phyloP scores from a whole-genome alignment of 352 stramenopile species.

The Pythium aristosporum region DNA sequence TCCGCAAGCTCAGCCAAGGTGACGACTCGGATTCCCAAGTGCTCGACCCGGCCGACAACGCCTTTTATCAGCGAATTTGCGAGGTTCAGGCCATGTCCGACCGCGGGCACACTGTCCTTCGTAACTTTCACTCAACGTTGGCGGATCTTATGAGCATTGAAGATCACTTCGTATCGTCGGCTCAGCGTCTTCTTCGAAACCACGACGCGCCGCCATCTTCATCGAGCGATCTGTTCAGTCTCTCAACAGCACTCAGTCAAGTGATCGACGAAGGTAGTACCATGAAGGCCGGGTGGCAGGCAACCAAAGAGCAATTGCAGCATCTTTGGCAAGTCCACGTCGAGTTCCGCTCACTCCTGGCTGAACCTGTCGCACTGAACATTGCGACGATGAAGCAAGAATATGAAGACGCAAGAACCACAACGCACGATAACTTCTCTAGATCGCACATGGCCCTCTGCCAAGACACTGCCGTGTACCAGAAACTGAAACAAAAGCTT shows the following conservation, averaged over 20 bases:
- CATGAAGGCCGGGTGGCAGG: slow-evolving; percentile 58
- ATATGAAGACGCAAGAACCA: slow-evolving; percentile 55
- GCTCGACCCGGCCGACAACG: slow-evolving; percentile 53
- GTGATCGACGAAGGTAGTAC: slow-evolving; percentile 49
- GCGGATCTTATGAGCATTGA: slow-evolving; percentile 60
- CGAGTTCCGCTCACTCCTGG: slow-evolving; percentile 76
- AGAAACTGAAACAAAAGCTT: slow-evolving; percentile 67
- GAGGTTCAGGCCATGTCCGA: slow-evolving; percentile 73
- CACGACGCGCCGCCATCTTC: slow-evolving; percentile 37
- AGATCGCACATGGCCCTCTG: slow-evolving; percentile 48
- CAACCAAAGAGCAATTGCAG: slow-evolving; percentile 59
- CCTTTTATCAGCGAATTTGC: slow-evolving; percentile 64
- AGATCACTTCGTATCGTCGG: slow-evolving; percentile 45
- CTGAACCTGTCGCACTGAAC: slow-evolving; percentile 69
- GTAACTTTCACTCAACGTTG: slow-evolving; percentile 48
- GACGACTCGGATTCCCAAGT: slow-evolving; percentile 42
- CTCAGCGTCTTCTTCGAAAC: slow-evolving; percentile 55
- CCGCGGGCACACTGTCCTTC: slow-evolving; percentile 56
- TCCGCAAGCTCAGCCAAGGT: slow-evolving; percentile 53
- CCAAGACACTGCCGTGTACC: slow-evolving; percentile 40
- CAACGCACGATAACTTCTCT: slow-evolving; percentile 67
- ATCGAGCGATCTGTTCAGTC: slow-evolving; percentile 24
- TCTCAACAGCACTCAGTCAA: slow-evolving; percentile 23
- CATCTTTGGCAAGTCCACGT: slow-evolving; percentile 62
- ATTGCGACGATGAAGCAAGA: slow-evolving; percentile 79